Evolutionary conservation across 768 basidiomycete species (phyloP).

Genomic region (Kwoniella dejecticola): DNA sequence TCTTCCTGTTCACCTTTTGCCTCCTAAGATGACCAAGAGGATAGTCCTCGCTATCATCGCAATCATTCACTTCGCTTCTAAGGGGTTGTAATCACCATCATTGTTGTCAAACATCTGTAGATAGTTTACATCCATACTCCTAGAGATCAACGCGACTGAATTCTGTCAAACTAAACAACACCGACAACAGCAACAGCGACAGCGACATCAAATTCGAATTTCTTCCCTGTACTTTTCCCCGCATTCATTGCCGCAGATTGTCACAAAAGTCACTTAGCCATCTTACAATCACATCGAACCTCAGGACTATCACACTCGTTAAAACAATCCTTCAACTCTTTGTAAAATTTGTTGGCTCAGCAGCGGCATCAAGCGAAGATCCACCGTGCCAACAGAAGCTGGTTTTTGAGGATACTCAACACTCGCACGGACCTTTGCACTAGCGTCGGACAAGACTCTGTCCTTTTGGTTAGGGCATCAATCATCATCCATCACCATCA

Average conservation of each 20-base stretch:
- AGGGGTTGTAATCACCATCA: too few species aligned
- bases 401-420: not conserved
- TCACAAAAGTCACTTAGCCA: not conserved
- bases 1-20: not conserved
- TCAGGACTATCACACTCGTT: conserved; percentile 2
- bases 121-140: too few species aligned
- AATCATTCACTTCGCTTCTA: too few species aligned
- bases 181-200: not conserved
- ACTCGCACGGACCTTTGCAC: conserved; percentile 3
- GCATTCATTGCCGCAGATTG: not conserved
- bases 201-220: not conserved
- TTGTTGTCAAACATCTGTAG: too few species aligned
- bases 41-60: too few species aligned
- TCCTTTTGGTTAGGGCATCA: too few species aligned
- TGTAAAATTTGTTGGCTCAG: too few species aligned
- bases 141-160: not conserved
- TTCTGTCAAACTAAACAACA: not conserved
- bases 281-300: not conserved
- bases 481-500: not conserved
- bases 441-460: not conserved
- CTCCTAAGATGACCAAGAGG: not conserved
- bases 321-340: not conserved
- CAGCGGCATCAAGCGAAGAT: not conserved
- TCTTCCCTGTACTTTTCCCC: not conserved
- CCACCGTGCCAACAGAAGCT: not conserved